Evolutionary conservation across 225 moss, liverwort and hornwort genomes (phyloP), one percentile per base, ranked within the genome.

Genomic region (Rhytidiadelphus loreus): DNA sequence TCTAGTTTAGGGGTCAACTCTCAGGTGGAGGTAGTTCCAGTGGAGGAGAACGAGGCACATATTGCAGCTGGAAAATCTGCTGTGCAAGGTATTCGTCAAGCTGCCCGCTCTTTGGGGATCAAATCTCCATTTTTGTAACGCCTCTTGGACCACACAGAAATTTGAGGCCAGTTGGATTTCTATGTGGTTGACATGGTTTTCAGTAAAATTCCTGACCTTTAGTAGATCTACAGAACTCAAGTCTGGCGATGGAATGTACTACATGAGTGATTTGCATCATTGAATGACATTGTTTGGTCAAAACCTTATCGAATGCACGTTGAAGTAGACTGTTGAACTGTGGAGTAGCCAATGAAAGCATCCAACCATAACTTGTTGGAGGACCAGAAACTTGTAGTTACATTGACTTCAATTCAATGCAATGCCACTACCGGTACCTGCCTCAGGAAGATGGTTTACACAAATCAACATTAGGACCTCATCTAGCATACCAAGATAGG

Each of bases 41-140:
- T 95, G 70, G 95, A 95, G 86, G 92, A 86, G 58, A 90, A 95
- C 87, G 95, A 95, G 77, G 86, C 89, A 1, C 95, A 95, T 69
- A 94, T 95, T 32, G 94, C 95, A 79, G 91, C 91, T 74, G 93
- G 92, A 2, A 95, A 94, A 57, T 82, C 89, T 69, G 91, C 88
- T 60, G 90, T 77, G 33, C 91, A 23, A 80, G 83, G 83, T 28
- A 41, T 94, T 79, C 92, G 92, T 87, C 90, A 65, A 46, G 88
- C 63, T 53, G 91, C 89, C 39, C 90, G 83, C 32, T 76, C 89
- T 59, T 80, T 92, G n/a, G 91, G 90, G 22, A 82, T 95, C 65
- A 79, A 12, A 15, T 90, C 89, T 81, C 93, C 95, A 25, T 91
- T 92, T 69, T 83, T 92, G 77, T 94, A 76, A 82, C 66, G 12